These are phyloP conservation scores for Solanum arcanum DNA, from an alignment of 257 asterid genomes.

Conservation along the genomic window DNA sequence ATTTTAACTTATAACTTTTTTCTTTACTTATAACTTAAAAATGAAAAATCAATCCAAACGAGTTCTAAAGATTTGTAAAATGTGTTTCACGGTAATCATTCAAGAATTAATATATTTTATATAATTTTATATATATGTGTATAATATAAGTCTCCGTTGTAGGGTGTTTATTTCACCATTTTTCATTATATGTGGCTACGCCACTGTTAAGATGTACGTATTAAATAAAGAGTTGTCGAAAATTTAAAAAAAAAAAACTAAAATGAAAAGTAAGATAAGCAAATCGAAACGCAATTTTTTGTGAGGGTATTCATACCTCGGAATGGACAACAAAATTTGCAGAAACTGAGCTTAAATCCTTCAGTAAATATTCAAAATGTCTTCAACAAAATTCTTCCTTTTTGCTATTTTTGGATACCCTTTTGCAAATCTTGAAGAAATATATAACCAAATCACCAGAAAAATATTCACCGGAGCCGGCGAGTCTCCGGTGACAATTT, in stretches of 20 bases:
- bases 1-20: too few species aligned
- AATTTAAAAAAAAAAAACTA: neutral
- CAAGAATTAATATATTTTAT: neutral
- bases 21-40: too few species aligned
- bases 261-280: neutral
- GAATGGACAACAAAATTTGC: neutral
- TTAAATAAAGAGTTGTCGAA: neutral
- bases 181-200: neutral
- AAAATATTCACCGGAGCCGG: slow-evolving; percentile 14
- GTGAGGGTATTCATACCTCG: neutral
- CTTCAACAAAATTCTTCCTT: neutral
- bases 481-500: slow-evolving; percentile 2
- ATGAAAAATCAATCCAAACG: neutral
- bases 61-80: neutral
- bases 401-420: neutral
- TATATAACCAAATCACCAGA: neutral
- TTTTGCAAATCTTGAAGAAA: neutral
- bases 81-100: accelerated
- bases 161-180: neutral
- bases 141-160: neutral
- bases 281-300: neutral
- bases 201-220: neutral
- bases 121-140: too few species aligned
- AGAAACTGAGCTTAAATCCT: neutral
- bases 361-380: neutral